Percentiles rank a stretch among this genome's conserved stretches.
These are phyloP conservation scores for Erodium moschatum DNA, from an alignment of 441 rosid genomes.

Conservation along the genomic window DNA sequence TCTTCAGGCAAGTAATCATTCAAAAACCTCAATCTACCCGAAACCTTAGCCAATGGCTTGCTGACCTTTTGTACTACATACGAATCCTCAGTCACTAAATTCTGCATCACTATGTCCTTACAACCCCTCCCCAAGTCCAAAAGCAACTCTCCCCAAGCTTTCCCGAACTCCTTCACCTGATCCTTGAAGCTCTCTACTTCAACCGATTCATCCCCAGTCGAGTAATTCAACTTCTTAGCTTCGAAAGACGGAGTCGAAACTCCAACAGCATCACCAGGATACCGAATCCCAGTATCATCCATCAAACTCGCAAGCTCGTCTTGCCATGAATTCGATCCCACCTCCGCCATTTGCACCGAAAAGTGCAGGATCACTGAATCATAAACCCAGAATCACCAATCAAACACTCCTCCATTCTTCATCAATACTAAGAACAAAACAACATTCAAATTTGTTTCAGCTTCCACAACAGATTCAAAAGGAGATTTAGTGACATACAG, in stretches of 20 bases:
- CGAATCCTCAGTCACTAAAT: conserved; percentile 58
- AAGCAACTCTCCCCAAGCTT: conserved; percentile 87
- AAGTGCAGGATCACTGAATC: conserved; percentile 7
- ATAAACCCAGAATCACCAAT: background rate
- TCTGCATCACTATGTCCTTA: conserved; percentile 60
- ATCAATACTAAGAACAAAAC: conserved; percentile 7
- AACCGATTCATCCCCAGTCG: conserved; percentile 16
- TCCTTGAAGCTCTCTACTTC: conserved; percentile 48
- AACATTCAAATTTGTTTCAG: background rate
- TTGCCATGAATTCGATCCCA: conserved; percentile 52
- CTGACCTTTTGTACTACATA: conserved; percentile 61
- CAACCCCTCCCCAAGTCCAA: conserved; percentile 82
- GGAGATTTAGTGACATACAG: background rate
- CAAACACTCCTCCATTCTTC: conserved; percentile 15
- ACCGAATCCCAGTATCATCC: conserved; percentile 25
- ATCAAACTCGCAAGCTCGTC: conserved; percentile 62
- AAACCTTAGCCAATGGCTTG: conserved; percentile 53
- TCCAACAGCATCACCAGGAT: conserved; percentile 20
- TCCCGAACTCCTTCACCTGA: conserved; percentile 57
- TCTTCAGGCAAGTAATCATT: conserved; percentile 97
- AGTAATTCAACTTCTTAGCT: conserved; percentile 20
- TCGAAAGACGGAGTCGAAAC: conserved; percentile 22
- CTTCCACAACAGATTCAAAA: background rate
- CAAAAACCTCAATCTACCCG: conserved; percentile 50
- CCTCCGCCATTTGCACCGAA: conserved; percentile 41